phyloP scores from a whole-genome alignment of 2,329 filamentous ascomycete species.

The Ophiostoma sp. region DNA sequence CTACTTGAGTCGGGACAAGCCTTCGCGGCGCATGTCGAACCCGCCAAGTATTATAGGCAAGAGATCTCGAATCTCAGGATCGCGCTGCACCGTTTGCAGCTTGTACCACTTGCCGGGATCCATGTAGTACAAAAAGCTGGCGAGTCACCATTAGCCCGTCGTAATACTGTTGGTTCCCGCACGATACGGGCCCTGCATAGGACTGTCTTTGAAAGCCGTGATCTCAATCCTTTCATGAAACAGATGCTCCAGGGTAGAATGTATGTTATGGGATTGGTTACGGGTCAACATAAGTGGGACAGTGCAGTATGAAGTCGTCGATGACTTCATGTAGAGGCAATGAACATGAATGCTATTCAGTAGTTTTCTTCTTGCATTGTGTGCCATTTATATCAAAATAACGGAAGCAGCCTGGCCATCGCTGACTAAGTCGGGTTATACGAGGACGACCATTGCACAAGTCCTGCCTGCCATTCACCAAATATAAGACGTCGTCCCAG shows the following conservation, averaged over 20 bases:
- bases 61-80: not conserved
- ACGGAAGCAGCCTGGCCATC: no score
- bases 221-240: not conserved
- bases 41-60: not conserved
- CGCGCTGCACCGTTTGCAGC: not conserved
- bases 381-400: no score
- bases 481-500: no score
- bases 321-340: not conserved
- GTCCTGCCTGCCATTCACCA: no score
- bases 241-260: not conserved
- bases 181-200: not conserved
- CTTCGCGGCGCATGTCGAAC: not conserved
- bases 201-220: not conserved
- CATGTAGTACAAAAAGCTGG: not conserved
- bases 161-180: conserved; percentile 6
- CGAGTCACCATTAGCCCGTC: not conserved
- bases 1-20: not conserved
- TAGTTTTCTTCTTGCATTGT: no score
- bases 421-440: no score
- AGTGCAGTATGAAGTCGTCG: not conserved
- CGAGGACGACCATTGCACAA: no score
- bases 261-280: conserved; percentile 6
- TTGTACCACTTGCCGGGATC: not conserved
- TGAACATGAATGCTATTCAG: no score
- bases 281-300: not conserved